phyloP scores from a whole-genome alignment of 768 basidiomycete species.

The Suillus clintonianus region DNA sequence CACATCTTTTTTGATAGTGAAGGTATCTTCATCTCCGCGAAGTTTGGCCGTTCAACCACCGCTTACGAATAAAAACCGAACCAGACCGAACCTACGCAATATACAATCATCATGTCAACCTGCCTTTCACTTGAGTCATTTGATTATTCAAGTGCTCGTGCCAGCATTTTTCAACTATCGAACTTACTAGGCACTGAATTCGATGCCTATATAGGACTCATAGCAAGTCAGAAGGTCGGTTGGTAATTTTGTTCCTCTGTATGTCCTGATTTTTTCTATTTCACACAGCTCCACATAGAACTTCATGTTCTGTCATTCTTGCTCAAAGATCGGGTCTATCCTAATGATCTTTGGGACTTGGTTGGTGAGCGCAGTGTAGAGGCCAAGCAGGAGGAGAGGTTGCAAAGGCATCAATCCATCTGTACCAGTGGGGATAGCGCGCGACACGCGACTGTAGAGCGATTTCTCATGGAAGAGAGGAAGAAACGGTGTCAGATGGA shows the following conservation, averaged over 20 bases:
- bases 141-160: not conserved
- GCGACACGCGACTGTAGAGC: not conserved
- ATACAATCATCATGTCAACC: not conserved
- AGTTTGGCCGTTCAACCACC: not conserved
- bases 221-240: not conserved
- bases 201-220: not conserved
- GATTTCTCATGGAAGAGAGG: not conserved
- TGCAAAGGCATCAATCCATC: not conserved
- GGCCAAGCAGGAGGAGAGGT: not conserved
- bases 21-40: not conserved
- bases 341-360: not conserved
- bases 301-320: not conserved
- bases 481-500: not conserved
- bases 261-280: not conserved
- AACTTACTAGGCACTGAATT: not conserved
- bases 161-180: not conserved
- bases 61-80: too few relatives aligned
- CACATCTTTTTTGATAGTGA: too few relatives aligned
- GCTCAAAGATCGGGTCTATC: not conserved
- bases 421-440: too few relatives aligned
- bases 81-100: not conserved
- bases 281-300: not conserved
- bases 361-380: not conserved
- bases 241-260: not conserved
- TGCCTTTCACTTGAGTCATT: not conserved